Conservation (phyloP, 2,329 filamentous ascomycete genomes). For the Diaporthe sp. region DNA sequence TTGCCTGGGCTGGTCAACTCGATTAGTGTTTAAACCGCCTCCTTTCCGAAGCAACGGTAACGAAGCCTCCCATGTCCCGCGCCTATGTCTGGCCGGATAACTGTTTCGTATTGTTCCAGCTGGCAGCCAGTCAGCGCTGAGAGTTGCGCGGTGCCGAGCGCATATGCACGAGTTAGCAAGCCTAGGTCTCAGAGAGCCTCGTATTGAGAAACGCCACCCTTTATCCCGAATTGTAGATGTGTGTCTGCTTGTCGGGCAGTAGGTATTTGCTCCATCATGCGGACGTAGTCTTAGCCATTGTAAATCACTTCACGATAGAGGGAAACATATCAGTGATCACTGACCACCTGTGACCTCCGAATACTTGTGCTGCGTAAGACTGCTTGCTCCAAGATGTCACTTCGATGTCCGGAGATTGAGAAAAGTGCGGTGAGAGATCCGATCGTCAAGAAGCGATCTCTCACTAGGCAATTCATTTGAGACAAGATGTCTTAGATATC, state of each 20-base stretch:
- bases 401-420: neutral
- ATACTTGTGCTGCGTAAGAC: neutral
- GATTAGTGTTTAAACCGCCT: neutral
- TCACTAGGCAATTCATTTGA: neutral
- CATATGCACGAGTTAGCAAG: neutral
- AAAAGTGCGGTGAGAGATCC: neutral
- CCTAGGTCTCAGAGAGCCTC: neutral
- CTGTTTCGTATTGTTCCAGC: neutral
- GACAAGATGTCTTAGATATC: neutral
- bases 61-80: neutral
- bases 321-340: neutral
- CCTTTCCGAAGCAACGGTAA: neutral
- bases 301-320: neutral
- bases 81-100: neutral
- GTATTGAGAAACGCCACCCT: neutral
- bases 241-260: neutral
- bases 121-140: neutral
- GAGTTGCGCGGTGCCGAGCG: neutral
- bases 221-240: neutral
- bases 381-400: neutral
- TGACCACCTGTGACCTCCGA: neutral
- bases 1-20: neutral
- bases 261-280: too few relatives aligned
- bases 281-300: too few relatives aligned
- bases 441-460: neutral